These are phyloP conservation scores for Phytophthora podocarpi DNA, from an alignment of 352 stramenopile genomes.

Conservation along the genomic window DNA sequence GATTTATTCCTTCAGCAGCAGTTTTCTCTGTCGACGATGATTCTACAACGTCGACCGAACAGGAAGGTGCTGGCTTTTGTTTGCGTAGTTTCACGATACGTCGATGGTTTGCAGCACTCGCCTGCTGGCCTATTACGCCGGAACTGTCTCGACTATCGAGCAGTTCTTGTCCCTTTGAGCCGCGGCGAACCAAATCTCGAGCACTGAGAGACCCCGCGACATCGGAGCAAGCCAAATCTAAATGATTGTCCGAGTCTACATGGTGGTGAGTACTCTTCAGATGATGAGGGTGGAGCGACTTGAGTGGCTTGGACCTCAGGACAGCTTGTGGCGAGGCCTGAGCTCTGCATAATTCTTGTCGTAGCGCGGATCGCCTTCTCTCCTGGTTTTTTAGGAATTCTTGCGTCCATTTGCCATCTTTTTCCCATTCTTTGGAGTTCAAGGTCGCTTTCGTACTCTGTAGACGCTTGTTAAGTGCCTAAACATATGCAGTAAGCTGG, in stretches of 20 bases:
- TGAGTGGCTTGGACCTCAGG: constrained; percentile 30
- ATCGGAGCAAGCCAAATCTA: neutral
- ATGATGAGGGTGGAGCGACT: constrained; percentile 22
- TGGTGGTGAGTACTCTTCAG: constrained; percentile 11
- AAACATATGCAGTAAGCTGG: neutral
- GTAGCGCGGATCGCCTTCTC: constrained; percentile 47
- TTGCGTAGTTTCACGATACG: constrained; percentile 65
- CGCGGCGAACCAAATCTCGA: neutral
- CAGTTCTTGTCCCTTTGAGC: constrained; percentile 16
- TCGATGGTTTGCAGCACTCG: constrained; percentile 58
- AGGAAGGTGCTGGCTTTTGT: constrained; percentile 21
- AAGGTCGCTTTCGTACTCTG: constrained; percentile 69
- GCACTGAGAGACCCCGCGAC: constrained; percentile 4
- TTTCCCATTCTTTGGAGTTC: constrained; percentile 71
- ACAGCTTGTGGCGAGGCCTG: constrained; percentile 53
- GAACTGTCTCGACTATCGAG: neutral
- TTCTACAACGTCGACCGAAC: neutral
- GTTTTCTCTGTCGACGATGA: neutral
- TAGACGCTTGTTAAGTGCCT: constrained; percentile 65
- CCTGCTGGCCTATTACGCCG: constrained; percentile 2
- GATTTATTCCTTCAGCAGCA: neutral
- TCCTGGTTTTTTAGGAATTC: constrained; percentile 70
- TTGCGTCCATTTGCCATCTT: constrained; percentile 76
- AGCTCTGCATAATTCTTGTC: constrained; percentile 57
- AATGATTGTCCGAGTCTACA: constrained; percentile 5